Percentiles rank a stretch among this genome's conserved stretches.
Evolutionary conservation across 2,329 filamentous ascomycete species (phyloP).

Genomic region (Fusarium sp.): DNA sequence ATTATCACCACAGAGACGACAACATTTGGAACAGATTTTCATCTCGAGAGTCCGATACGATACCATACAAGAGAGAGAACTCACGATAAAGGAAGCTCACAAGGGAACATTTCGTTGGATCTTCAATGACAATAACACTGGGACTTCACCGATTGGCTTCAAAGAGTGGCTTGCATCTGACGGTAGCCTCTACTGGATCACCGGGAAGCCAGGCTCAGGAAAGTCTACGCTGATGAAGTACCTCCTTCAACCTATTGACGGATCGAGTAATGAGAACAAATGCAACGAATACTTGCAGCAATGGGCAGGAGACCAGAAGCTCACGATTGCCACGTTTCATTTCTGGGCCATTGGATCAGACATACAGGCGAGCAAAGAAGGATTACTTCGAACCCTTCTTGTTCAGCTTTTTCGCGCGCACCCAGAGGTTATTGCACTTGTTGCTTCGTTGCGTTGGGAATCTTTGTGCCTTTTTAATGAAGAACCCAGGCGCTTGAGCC

Average conservation of each 20-base stretch:
- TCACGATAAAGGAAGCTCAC: constrained; percentile 10
- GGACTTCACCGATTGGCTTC: neutral
- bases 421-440: neutral
- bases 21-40: neutral
- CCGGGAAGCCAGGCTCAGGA: constrained; percentile 18
- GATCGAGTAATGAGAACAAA: neutral
- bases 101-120: constrained; percentile 21
- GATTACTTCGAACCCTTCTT: constrained; percentile 2
- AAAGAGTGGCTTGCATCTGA: constrained; percentile 9
- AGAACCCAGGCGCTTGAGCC: neutral
- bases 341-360: constrained; percentile 27
- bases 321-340: constrained; percentile 12
- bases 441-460: constrained; percentile 4
- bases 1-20: neutral
- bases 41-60: constrained; percentile 9
- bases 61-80: constrained; percentile 17
- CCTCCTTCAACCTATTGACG: neutral
- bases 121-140: neutral
- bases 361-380: neutral
- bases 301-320: neutral
- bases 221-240: constrained; percentile 14
- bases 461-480: constrained; percentile 11
- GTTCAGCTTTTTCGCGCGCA: neutral
- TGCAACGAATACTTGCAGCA: neutral
- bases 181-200: constrained; percentile 18